Base-by-base conservation (phyloP, 164 flowering plant species). In the Sextonia rubra region DNA sequence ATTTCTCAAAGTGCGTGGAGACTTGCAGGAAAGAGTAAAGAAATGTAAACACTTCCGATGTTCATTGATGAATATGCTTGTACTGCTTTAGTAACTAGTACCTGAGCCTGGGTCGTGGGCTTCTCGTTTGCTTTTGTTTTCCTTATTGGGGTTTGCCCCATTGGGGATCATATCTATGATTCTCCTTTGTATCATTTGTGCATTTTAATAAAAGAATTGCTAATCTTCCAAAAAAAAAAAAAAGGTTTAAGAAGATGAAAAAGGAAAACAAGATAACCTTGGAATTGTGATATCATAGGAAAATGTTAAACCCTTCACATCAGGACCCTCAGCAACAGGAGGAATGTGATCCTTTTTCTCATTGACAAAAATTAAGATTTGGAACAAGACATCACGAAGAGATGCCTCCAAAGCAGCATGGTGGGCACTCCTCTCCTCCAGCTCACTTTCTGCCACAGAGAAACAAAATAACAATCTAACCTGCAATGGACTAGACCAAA, bases 331-430 rank as follows among this genome's bases (percentile, higher is more conserved):
- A 69, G 91, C 87, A 69, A 95, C 85, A 58, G 97, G 82, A 44
- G 99, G 99, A 73, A 96, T 85, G 66, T 96, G 97, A 78, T 96
- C 99, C 84, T 88, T 96, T 71, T 93, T 96, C 76, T 96, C 99
- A 82, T 93, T 90, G 75, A 96, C 99, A 88, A 93, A 90, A 74
- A 84, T 90, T 75, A 93, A 90, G 66, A 93, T 90, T 74, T 96
- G 97, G 82, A 91, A 93, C 77, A 96, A 69, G 64, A 90, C 97
- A 64, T 93, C 98, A 24, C 87, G 93, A 47, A 95, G 87, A 69
- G 97, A 85, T 72, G 86, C 81, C 83, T 96, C 99, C 71, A 93
- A 83, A 70, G 90, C 85, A 60, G 91, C 86, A 69, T 88, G 87
- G 20, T 89, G 91, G 68, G 75, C 75, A 74, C 77, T 84, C 86